phyloP scores from a whole-genome alignment of 345 rosid genomes.

The Salix viminalis region DNA sequence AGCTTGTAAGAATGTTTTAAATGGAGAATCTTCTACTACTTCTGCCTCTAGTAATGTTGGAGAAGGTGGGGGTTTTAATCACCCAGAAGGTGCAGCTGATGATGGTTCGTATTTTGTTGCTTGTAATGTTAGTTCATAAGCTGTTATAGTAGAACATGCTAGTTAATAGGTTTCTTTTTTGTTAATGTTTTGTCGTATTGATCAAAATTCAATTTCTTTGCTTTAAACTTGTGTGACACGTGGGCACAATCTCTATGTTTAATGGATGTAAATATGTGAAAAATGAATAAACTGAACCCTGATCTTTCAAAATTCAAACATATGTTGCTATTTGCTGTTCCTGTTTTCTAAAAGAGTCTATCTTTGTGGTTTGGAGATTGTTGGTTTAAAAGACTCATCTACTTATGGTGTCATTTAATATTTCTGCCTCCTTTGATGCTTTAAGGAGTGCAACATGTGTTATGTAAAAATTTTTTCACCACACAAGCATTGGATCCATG shows the following conservation, averaged over 20 bases:
- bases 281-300: not conserved
- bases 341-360: too few relatives aligned
- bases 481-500: not conserved
- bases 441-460: not conserved
- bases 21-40: conserved; percentile 49
- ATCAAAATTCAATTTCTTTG: not conserved
- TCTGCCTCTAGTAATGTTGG: conserved; percentile 43
- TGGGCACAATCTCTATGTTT: not conserved
- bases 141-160: not conserved
- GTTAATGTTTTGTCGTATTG: not conserved
- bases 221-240: not conserved
- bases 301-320: not conserved
- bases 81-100: conserved; percentile 40
- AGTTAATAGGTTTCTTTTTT: not conserved
- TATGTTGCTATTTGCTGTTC: not conserved
- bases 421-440: not conserved
- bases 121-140: not conserved
- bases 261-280: not conserved
- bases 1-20: conserved; percentile 32
- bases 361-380: not conserved
- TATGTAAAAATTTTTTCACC: not conserved
- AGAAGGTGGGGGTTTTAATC: conserved; percentile 45
- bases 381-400: not conserved
- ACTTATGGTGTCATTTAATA: not conserved
- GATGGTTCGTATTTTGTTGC: conserved; percentile 34